Evolutionary conservation across 1,284 basidiomycete species (phyloP).

Genomic region (Marasmius oreades): DNA sequence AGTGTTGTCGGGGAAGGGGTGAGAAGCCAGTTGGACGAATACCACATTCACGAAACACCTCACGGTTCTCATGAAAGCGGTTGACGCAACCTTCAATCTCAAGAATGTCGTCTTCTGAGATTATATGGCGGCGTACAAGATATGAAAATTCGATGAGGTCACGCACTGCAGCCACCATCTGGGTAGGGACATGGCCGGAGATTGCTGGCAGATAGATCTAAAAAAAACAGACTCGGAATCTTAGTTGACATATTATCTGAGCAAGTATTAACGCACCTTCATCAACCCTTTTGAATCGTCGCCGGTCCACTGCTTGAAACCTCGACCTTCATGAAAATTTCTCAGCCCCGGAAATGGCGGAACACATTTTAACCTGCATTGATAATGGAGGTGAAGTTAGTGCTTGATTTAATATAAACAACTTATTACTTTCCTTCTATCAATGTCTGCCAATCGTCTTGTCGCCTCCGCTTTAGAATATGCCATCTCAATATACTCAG

Average conservation of each 20-base stretch:
- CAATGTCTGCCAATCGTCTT: conserved; percentile 15
- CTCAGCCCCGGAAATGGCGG: background rate
- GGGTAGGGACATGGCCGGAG: background rate
- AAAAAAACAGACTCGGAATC: background rate
- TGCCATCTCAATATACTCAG: conserved; percentile 13
- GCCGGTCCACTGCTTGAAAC: conserved; percentile 1
- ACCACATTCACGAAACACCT: background rate
- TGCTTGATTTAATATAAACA: no score
- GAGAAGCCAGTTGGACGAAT: background rate
- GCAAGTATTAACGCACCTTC: conserved; percentile 14
- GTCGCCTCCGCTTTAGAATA: background rate
- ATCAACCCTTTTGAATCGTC: conserved; percentile 5
- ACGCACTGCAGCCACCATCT: background rate
- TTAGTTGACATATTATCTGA: background rate
- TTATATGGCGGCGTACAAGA: background rate
- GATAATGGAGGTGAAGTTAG: background rate
- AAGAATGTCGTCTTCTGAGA: background rate
- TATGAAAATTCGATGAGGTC: background rate
- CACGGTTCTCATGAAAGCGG: background rate
- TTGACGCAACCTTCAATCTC: background rate
- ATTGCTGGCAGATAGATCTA: conserved; percentile 5
- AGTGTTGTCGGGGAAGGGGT: conserved; percentile 4
- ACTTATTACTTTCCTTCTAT: conserved; percentile 11
- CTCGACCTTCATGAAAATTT: background rate
- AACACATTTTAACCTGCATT: background rate